Base-by-base conservation (phyloP, 345 rosid species). In the Gossypioides kirkii region DNA sequence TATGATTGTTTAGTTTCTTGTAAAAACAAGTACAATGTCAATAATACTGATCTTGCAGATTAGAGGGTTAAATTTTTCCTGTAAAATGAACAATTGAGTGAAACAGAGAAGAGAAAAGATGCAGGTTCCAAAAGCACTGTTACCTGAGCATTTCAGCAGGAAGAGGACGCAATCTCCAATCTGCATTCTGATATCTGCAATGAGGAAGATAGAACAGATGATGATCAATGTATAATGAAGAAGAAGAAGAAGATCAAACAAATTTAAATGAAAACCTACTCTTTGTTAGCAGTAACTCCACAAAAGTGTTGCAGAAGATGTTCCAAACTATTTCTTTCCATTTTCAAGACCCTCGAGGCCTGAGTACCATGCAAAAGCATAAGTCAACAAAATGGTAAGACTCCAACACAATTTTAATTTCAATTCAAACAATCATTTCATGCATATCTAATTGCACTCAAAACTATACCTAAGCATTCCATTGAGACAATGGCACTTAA, bases 151-250 rank as follows among this genome's bases (percentile, higher is more conserved):
- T 94, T 77, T 85, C 97, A 59, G 81, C 80, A 59, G 97, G 92
- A 75, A 94, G 89, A 52, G 98, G 98, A 18, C 98, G 89, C 70
- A 92, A 66, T 87, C 98, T 91, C 98, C 98, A 94, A 79, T 94
- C 97, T 52, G 97, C 94, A 82, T 86, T 90, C 81, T 94, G 98
- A 80, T 94, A 94, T 74, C 98, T 94, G 91, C 85, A 83, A 75
- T 46, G 60, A 81, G 69, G 11, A 55, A 43, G 66, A 49, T 54
- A 59, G 38, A 62, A 43, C 59, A 68, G 55, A 32, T 65, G 10
- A 43, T 12, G 1, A 60, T 52, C 42, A 72, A 75, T 32, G 4
- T 32, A 5, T 32, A 32, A 32, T 5, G 7, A 6, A 8, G 74
- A 70, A 58, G 32, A 65, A 43, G 43, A 73, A 38, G 38, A 74